These are phyloP conservation scores for Salvia splendens DNA, from an alignment of 257 asterid genomes.

Conservation along the genomic window DNA sequence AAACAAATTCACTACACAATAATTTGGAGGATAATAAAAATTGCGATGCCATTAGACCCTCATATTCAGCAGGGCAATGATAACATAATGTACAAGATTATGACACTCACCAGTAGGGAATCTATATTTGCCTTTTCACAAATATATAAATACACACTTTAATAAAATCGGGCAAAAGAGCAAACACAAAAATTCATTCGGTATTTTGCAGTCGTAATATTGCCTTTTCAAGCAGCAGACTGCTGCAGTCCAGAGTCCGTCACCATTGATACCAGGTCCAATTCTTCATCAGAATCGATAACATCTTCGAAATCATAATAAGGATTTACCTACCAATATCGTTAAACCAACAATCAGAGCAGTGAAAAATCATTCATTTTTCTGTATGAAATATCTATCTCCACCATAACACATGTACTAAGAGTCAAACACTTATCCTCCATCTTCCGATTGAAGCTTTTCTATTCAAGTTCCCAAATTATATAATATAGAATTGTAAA, in stretches of 20 bases:
- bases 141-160: conserved; percentile 24
- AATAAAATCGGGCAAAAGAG: conserved; percentile 9
- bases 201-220: background rate
- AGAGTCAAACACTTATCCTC: background rate
- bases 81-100: conserved; percentile 14
- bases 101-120: conserved; percentile 9
- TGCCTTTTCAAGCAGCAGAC: conserved; percentile 29
- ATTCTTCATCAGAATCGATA: conserved; percentile 91
- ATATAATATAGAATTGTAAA: background rate
- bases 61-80: background rate
- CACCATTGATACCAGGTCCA: conserved; percentile 83
- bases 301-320: conserved; percentile 77
- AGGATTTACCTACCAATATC: conserved; percentile 69
- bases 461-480: background rate
- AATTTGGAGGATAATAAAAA: background rate
- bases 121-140: conserved; percentile 9
- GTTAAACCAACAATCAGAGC: conserved; percentile 1
- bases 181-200: background rate
- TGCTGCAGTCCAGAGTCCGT: conserved; percentile 43
- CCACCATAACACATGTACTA: conserved; percentile 16
- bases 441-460: background rate
- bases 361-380: background rate
- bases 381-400: conserved; percentile 3
- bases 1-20: too few species aligned
- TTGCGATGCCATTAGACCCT: background rate